phyloP scores from a whole-genome alignment of 176 grass and related monocot genomes.

The Microstegium vimineum region DNA sequence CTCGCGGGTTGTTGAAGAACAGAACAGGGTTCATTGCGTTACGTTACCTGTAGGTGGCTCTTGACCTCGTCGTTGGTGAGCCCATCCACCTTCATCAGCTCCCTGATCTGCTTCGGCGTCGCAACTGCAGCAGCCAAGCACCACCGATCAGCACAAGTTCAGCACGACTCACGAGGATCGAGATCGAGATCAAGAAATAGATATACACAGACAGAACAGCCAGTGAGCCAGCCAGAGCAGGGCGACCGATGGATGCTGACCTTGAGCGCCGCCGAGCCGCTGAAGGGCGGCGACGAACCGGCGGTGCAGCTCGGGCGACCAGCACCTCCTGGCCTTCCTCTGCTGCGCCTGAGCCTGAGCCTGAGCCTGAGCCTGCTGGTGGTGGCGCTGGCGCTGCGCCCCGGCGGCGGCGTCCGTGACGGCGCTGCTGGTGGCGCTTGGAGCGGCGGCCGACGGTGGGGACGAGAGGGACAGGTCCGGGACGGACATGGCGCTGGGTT shows the following conservation, averaged over 20 bases:
- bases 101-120: constrained; percentile 91
- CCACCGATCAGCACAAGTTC: background rate
- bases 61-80: constrained; percentile 96
- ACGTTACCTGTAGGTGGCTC: constrained; percentile 71
- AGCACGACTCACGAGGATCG: background rate
- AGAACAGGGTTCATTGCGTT: background rate
- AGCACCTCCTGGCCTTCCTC: constrained; percentile 77
- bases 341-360: constrained; percentile 33
- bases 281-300: constrained; percentile 75
- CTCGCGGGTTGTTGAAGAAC: no score
- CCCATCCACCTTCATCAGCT: constrained; percentile 90
- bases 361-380: constrained; percentile 16
- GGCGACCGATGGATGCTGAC: background rate
- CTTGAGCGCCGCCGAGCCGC: constrained; percentile 69
- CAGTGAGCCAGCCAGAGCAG: no score
- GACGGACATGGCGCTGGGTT: background rate
- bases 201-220: background rate
- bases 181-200: background rate
- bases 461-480: constrained; percentile 54
- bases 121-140: constrained; percentile 31
- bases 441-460: constrained; percentile 6
- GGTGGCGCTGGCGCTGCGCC: constrained; percentile 3
- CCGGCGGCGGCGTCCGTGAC: background rate
- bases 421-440: constrained; percentile 32
- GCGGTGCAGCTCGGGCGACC: constrained; percentile 87